Base-by-base conservation (phyloP, 179 eudicot genomes). In the Spergularia azorica region DNA sequence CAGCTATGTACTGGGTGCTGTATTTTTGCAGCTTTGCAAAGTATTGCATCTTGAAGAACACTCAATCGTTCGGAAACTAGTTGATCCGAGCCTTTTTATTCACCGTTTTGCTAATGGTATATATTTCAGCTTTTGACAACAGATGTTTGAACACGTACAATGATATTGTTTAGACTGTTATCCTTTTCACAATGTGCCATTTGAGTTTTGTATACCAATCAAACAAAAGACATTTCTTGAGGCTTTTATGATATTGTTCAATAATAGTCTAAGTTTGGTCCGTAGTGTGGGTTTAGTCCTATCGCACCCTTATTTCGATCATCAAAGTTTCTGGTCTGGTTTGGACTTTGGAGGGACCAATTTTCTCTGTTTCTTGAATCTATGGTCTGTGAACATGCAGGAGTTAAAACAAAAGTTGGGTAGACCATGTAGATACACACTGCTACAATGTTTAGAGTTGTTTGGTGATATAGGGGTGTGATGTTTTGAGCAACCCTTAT, bases 31-130 rank as follows among this genome's bases (percentile, higher is more conserved):
- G 91, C 99, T 95, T 63, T 90, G 98, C 83, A 88, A 89, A 88
- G 63, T 90, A 73, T 71, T 95, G 59, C 87, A 90, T 71, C 99
- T 95, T 78, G 85, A 86, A 63, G 98, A 95, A 69, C 95, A 91
- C 64, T 87, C 89, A 38, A 80, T 91, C 83, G 91, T 95, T 78
- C 92, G 89, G 79, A 95, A 93, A 81, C 91, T 87, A 71, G 88
- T 95, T 41, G 99, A 95, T 85, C 99, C 99, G 21, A 93, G 97
- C 88, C 95, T 95, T 61, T 95, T 91, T 71, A 91, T 95, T 71
- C 92, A 89, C 81, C 87, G 97, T 59, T 95, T 87, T 76, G 70
- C 97, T 12, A 72, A 74, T 73, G 85, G 99, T 95, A 84, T 80
- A 89, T 79, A 26, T 73, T 79, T 9, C 9, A 26, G 67, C 20